phyloP scores from a whole-genome alignment of 176 grass and related monocot species.

The Areca catechu region DNA sequence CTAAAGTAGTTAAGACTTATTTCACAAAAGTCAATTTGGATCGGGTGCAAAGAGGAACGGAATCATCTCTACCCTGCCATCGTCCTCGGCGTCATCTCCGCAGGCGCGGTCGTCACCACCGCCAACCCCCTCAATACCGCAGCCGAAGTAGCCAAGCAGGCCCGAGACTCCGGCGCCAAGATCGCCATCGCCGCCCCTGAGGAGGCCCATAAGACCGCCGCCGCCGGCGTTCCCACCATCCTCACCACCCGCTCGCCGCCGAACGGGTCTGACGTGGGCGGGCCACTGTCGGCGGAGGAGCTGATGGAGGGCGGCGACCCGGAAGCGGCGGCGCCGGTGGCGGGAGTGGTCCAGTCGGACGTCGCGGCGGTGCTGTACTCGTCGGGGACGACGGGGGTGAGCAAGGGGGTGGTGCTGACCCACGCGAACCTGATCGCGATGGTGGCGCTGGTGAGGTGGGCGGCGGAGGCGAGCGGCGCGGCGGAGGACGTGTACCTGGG shows the following conservation, averaged over 20 bases:
- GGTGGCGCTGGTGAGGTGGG: conserved; percentile 8
- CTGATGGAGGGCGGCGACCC: conserved; percentile 45
- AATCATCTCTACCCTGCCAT: conserved; percentile 36
- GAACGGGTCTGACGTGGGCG: neutral
- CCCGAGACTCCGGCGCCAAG: conserved; percentile 11
- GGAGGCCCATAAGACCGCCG: conserved; percentile 12
- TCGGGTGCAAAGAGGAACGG: too few species aligned
- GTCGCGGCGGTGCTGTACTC: conserved; percentile 24
- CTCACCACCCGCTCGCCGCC: conserved; percentile 16
- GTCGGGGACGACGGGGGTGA: neutral
- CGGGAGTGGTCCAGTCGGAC: neutral
- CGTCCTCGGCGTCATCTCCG: conserved; percentile 32
- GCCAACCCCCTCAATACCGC: conserved; percentile 19
- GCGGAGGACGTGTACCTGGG: conserved; percentile 6
- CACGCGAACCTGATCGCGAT: conserved; percentile 29
- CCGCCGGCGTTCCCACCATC: conserved; percentile 23
- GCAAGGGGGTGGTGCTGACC: conserved; percentile 9
- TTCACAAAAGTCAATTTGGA: too few species aligned
- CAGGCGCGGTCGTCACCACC: conserved; percentile 27
- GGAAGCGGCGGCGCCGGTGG: neutral
- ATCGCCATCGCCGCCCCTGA: conserved; percentile 22
- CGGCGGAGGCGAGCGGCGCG: neutral
- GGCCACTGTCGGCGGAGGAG: conserved; percentile 33
- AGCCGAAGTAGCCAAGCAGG: conserved; percentile 22
- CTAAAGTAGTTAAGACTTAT: too few species aligned